Evolutionary conservation across 768 basidiomycete species (phyloP).

Genomic region (Psilocybe azurescens): DNA sequence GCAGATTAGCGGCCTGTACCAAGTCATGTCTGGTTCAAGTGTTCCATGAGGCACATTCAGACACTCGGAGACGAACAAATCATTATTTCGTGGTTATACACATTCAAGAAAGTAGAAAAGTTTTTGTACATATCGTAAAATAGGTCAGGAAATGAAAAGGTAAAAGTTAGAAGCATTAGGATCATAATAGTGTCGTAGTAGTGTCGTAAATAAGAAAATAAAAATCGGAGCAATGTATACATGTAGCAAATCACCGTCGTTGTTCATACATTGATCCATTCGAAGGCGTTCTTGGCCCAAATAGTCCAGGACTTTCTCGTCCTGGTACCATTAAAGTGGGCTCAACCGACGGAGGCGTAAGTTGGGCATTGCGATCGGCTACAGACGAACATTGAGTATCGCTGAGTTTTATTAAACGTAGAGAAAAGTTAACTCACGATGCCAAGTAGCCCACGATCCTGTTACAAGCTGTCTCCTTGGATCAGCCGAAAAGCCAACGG

Average conservation of each 20-base stretch:
- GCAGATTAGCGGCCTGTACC: slow-evolving; percentile 66
- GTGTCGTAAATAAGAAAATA: slow-evolving; percentile 3
- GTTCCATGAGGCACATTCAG: not conserved
- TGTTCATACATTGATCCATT: slow-evolving; percentile 25
- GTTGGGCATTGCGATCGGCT: slow-evolving; percentile 62
- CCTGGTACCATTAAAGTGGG: slow-evolving; percentile 67
- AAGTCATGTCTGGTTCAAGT: slow-evolving; percentile 60
- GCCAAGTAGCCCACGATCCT: slow-evolving; percentile 69
- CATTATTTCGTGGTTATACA: not conserved
- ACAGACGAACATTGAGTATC: slow-evolving; percentile 9
- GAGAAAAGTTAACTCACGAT: slow-evolving; percentile 50
- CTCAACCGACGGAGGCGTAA: slow-evolving; percentile 66
- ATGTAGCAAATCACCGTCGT: slow-evolving; percentile 1
- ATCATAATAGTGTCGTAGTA: not conserved
- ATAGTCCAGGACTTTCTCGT: slow-evolving; percentile 66
- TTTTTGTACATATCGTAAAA: not conserved
- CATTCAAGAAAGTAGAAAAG: not conserved
- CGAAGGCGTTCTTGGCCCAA: slow-evolving; percentile 57
- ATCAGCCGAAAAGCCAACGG: slow-evolving; percentile 33
- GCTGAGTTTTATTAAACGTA: slow-evolving; percentile 2
- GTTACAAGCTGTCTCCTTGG: slow-evolving; percentile 43
- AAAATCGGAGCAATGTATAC: not conserved
- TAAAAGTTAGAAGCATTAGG: not conserved
- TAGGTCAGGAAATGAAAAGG: not conserved
- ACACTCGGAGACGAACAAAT: not conserved